Evolutionary conservation across 176 grass and related monocot genomes (phyloP).

Genomic region (Ensete glaucum): DNA sequence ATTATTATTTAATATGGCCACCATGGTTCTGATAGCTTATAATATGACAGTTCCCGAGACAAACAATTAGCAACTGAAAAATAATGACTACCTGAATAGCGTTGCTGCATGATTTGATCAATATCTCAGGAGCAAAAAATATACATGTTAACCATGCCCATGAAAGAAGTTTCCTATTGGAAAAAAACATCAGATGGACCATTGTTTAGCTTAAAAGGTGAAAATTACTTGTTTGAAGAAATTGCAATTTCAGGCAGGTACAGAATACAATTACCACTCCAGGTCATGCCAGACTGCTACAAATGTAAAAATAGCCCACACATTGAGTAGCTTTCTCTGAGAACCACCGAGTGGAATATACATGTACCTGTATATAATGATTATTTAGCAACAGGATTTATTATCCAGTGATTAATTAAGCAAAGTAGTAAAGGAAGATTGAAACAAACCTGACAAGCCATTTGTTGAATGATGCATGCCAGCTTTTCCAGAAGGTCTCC

Average conservation of each 20-base stretch:
- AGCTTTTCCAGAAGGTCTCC: slow-evolving; percentile 98
- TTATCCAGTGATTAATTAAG: not conserved
- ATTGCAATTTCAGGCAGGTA: not conserved
- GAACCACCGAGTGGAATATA: slow-evolving; percentile 97
- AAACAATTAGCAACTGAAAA: not conserved
- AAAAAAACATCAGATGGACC: slow-evolving; percentile 18
- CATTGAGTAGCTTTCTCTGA: slow-evolving; percentile 76
- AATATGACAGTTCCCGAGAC: slow-evolving; percentile 1
- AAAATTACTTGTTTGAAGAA: not conserved
- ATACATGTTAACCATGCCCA: slow-evolving; percentile 98
- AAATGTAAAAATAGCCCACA: slow-evolving; percentile 97
- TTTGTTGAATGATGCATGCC: slow-evolving; percentile 96
- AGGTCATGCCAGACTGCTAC: slow-evolving; percentile 95
- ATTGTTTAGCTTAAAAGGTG: not conserved
- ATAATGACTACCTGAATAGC: slow-evolving; percentile 48
- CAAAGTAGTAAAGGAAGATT: not conserved
- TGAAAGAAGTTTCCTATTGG: slow-evolving; percentile 78
- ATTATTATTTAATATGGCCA: not conserved
- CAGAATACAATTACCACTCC: slow-evolving; percentile 45
- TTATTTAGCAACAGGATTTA: slow-evolving; percentile 13
- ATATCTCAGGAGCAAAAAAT: slow-evolving; percentile 84
- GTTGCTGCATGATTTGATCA: slow-evolving; percentile 58
- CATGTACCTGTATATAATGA: slow-evolving; percentile 47
- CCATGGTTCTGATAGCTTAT: not conserved
- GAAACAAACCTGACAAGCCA: slow-evolving; percentile 83